Evolutionary conservation across 202 grass and related monocot species (phyloP), one percentile per base, ranked within the genome.

Genomic region (Dendrocalamus latiflorus): DNA sequence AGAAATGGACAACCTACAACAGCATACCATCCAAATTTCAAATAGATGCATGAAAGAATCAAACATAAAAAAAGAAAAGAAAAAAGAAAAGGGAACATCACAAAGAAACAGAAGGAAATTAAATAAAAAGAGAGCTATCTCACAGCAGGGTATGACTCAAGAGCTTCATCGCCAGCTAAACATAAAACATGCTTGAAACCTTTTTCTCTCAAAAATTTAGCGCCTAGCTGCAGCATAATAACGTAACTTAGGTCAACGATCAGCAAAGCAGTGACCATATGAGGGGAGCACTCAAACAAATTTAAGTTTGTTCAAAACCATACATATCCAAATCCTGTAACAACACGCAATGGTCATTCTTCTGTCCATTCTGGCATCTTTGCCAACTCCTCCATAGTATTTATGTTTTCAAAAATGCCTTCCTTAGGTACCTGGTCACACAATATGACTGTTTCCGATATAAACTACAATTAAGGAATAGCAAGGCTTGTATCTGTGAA

Each of bases 241-340:
- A 79, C 34, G 79, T 26, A 78, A 65, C 10, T 38, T 72, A 53
- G 70, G 18, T 86, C 34, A 80, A 85, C 62, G 43, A 58, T 70
- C n/a, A 89, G 30, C 41, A 81, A 72, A 66, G 24, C 5, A 78
- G 22, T 36, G 8, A 68, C 20, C 24, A 76, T 18, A 16, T 34
- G 26, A 13, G 47, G 55, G 26, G 16, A 41, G 0, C 0, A 26
- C 14, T 18, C 17, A 3, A 55, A 65, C 16, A 36, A 88, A 65
- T 84, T 68, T 75, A 71, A 82, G 34, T 63, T 77, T 49, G 41
- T 51, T 72, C 83, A 59, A 26, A 59, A 80, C 11, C 74, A 69
- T 94, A 99, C 96, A 55, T 96, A 88, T 90, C 87, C 89, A 86
- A 99, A 99, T 87, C 93, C 93, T 83, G 96, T 96, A 81, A 94